phyloP scores from a whole-genome alignment of 2,329 filamentous ascomycete species.

The Lasiodiplodia hormozganensis region DNA sequence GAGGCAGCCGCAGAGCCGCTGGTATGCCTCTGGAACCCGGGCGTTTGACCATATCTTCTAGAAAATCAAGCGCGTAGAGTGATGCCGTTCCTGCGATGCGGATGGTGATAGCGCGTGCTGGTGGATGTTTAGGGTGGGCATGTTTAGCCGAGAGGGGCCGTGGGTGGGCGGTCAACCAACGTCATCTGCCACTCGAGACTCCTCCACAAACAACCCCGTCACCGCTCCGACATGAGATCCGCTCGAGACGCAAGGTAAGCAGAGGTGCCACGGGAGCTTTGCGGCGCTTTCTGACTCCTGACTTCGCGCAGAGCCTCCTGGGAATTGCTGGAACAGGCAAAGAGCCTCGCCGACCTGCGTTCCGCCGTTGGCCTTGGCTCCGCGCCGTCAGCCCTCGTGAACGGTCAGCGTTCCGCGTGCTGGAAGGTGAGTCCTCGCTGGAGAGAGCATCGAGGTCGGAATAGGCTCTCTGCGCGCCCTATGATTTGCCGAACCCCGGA shows the following conservation, averaged over 20 bases:
- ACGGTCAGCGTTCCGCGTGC: conserved; percentile 82
- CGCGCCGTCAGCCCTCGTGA: conserved; percentile 44
- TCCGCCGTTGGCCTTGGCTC: conserved; percentile 19
- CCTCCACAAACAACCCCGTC: conserved; percentile 19
- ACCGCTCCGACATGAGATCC: conserved; percentile 28
- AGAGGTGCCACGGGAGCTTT: neutral
- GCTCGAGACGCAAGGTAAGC: conserved; percentile 30
- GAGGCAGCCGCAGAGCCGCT: neutral
- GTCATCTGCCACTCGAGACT: conserved; percentile 25
- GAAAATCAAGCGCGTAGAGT: neutral
- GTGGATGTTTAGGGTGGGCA: conserved; percentile 4
- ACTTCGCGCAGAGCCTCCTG: conserved; percentile 23
- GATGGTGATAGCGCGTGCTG: neutral
- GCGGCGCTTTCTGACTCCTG: conserved; percentile 1
- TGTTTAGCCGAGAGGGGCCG: neutral
- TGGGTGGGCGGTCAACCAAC: conserved; percentile 19
- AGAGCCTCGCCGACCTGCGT: conserved; percentile 26
- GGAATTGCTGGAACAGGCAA: conserved; percentile 25
- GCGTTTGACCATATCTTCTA: neutral
- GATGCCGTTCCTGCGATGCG: neutral
- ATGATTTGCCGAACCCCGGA: conserved; percentile 6
- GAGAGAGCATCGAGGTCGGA: conserved; percentile 9
- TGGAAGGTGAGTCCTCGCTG: conserved; percentile 74
- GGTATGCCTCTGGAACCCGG: neutral
- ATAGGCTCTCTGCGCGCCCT: conserved; percentile 1